Base-by-base conservation (phyloP, 2,329 filamentous ascomycete genomes). In the Pseudonectria buxi region DNA sequence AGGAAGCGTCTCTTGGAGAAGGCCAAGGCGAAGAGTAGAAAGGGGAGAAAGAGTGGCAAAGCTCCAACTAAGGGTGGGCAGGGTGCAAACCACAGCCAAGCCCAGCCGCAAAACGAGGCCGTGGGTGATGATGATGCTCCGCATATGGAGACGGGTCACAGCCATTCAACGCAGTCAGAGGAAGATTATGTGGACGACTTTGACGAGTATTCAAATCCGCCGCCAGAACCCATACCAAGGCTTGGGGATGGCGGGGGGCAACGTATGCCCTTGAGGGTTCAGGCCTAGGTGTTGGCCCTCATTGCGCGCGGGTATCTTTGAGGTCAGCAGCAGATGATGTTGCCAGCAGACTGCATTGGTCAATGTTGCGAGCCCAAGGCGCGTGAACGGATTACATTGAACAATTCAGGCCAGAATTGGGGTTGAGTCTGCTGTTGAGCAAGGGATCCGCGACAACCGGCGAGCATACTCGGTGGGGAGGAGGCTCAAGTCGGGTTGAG, bases 1-100 rank as follows among this genome's bases (percentile, higher is more conserved):
- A 85, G 90, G 54, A 79, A 83, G 43, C 73, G 89, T 32, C 66
- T 94, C 24, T 63, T 95, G 36, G 90, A 95, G 57, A 95, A 95
- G 63, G 88, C 89, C 14, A 94, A 95, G 67, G 86, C 88, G 67
- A 95, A 94, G 66, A 84, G 83, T 34, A 76, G 88, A 24, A 95
- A 95, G 65, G 82, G 81, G 33, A 94, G 86, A 68, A 95, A 95
- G 66, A 39, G 33, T 13, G 76, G 68, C 48, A 94, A 92, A 59
- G 38, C 49, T 10, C 36, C 48, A 6, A 39, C 41, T 10, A 58
- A 55, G 37, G 54, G 50, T n/a, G 46, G 46, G 5, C 50, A 56
- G 5, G 47, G 37, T n/a, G 33, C 32, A 9, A 43, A 45, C 12
- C 46, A 52, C n/a, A 44, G 38, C 24, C 32, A 49, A 7, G 45